Evolutionary conservation across 371 early-diverging fungal genomes (phyloP), one percentile per base, ranked within the genome.

Genomic region (Apophysomyces trapeziformis): DNA sequence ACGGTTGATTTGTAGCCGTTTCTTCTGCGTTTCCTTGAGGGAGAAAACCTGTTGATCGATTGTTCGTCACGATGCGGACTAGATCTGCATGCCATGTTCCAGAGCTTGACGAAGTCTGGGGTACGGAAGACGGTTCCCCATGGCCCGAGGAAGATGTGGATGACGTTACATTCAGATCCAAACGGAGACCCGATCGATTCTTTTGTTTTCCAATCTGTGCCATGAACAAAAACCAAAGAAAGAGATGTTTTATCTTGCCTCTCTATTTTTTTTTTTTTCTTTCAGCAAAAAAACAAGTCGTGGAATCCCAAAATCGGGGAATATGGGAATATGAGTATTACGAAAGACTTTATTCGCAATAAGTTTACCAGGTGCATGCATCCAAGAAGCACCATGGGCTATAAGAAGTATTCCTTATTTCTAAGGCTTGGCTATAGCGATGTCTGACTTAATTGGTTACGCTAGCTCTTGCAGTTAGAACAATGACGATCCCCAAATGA

Each of bases 11-110:
- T 50, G 39, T 46, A 0, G 21, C 21, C 9, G 9, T n/a, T 2
- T 50, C 54, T 50, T 50, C 54, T 9, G 21, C 11, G 21, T 50
- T 26, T 16, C 54, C 54, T 18, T 65, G 68, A 35, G 63, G 60
- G 21, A 68, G n/a, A 21, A 64, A 47, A 18, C 56, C 66, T 32
- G 63, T 61, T 6, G 69, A 69, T 36, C 62, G 39, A 57, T 73
- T 73, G 35, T 75, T 66, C 47, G 71, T 71, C 9, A 78, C 75
- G 21, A 78, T 71, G 59, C 75, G 74, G 7, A 56, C 74, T 46
- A 78, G 66, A 45, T 78, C 79, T 39, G 71, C 72, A 32, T 72
- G 70, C 79, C 75, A 78, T 43, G 64, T 45, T 16, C 41, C 63
- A 38, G 50, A 68, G 5, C 64, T 64, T n/a, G 69, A 66, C 11